These are phyloP conservation scores for Sarocladium brachiariae DNA, from an alignment of 2,329 filamentous ascomycete genomes.

Conservation along the genomic window DNA sequence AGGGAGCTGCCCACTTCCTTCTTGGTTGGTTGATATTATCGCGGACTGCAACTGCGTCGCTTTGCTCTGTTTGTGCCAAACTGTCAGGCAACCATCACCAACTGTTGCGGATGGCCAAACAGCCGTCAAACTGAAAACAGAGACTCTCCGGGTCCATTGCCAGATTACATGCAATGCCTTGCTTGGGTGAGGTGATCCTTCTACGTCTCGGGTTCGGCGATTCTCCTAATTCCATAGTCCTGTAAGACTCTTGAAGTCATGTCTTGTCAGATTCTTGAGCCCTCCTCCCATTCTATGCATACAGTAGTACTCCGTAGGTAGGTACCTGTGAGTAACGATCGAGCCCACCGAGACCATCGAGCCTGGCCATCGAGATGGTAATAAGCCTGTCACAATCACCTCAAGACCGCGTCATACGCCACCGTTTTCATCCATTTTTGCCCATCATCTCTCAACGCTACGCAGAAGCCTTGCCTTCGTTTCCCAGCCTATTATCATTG, in stretches of 20 bases:
- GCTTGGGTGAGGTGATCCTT: too few species aligned
- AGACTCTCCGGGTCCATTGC: too few species aligned
- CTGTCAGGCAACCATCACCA: too few species aligned
- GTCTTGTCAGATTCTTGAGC: background rate
- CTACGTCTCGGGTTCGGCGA: too few species aligned
- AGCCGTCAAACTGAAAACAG: background rate
- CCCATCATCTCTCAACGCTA: background rate
- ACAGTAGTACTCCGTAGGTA: too few species aligned
- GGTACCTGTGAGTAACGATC: too few species aligned
- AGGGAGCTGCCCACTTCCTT: background rate
- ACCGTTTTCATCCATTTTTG: background rate
- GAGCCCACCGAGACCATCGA: too few species aligned
- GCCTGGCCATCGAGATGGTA: slow-evolving; percentile 2
- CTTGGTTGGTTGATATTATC: too few species aligned
- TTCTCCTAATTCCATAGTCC: too few species aligned
- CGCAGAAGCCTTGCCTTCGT: background rate
- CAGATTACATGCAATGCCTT: too few species aligned
- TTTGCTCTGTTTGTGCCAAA: background rate
- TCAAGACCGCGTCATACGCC: background rate
- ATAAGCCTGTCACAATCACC: background rate
- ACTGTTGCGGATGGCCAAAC: background rate
- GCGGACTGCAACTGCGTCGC: background rate
- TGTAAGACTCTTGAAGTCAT: slow-evolving; percentile 9
- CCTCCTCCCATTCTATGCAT: too few species aligned
- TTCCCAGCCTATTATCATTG: slow-evolving; percentile 5